Evolutionary conservation across 2,329 filamentous ascomycete genomes (phyloP), one percentile per base, ranked within the genome.

Genomic region (Lasiodiplodia hormozganensis): DNA sequence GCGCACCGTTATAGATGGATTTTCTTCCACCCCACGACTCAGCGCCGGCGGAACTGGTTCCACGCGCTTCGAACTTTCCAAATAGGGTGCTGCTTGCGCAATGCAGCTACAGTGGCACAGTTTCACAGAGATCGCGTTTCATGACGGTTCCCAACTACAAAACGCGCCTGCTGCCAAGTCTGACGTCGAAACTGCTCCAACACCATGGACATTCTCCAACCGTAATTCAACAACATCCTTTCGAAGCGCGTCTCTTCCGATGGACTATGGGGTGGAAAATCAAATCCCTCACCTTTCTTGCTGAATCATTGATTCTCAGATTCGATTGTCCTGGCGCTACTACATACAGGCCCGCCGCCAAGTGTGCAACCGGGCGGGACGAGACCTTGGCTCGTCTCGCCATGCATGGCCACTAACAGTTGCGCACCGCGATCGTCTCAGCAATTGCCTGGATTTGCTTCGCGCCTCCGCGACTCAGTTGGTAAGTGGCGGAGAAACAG

Each of bases 311-410:
- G 38, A 52, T 49, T n/a, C 21, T 10, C 8, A 16, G 10, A 11
- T 14, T 23, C 28, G 47, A n/a, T 2, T 14, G 28, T 18, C 6
- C 16, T 51, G 25, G 25, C 14, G 25, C 31, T 16, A 11, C 28
- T 49, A 3, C 36, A 12, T 49, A 36, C 47, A 64, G 43, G 43
- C 60, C 60, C 60, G 60, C 60, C 60, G 60, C 60, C 60, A 64
- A 64, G 60, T 51, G 47, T 34, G 28, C 43, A 25, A 25, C 28
- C 25, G 36, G 60, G 36, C 43, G 60, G 60, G 60, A 64, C 60
- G 51, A 64, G 60, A 28, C 47, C 60, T 64, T 64, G 60, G 60
- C 60, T 64, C 47, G 60, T 64, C 60, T 52, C 60, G 60, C 60
- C 60, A 64, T 23, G 10, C 28, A 16, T 14, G 31, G 49, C 28